These are phyloP conservation scores for Thelonectria olida DNA, from an alignment of 2,329 filamentous ascomycete species.

Conservation along the genomic window DNA sequence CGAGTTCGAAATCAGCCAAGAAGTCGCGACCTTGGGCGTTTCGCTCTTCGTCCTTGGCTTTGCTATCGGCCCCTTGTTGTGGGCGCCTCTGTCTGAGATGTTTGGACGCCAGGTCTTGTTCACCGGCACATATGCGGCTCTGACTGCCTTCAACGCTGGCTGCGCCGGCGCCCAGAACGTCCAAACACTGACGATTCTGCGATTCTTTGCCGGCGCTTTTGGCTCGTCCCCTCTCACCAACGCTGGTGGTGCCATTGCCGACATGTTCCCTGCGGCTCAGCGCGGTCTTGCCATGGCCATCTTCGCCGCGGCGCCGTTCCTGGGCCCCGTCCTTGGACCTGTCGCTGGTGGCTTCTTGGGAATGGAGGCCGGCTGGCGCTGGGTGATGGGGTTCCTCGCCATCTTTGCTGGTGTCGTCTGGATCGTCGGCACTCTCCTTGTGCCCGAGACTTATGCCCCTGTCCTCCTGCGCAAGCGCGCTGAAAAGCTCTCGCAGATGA, in stretches of 20 bases:
- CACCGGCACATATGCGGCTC: background rate
- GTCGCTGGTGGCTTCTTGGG: conserved; percentile 10
- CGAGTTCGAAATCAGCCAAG: background rate
- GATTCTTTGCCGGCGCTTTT: conserved; percentile 8
- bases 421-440: conserved; percentile 4
- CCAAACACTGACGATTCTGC: background rate
- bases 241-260: conserved; percentile 11
- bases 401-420: conserved; percentile 8
- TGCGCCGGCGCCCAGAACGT: conserved; percentile 1
- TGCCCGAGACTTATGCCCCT: conserved; percentile 11
- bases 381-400: conserved; percentile 14
- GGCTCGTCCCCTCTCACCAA: conserved; percentile 13
- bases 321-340: conserved; percentile 5
- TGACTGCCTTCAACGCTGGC: conserved; percentile 9
- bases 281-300: conserved; percentile 12
- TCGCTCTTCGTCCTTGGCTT: conserved; percentile 14
- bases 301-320: conserved; percentile 9
- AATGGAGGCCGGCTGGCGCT: conserved; percentile 8
- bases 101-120: conserved; percentile 13
- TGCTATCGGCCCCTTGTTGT: conserved; percentile 2
- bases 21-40: conserved; percentile 9
- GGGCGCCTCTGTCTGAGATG: conserved; percentile 7
- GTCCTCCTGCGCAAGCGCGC: conserved; percentile 5
- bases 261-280: conserved; percentile 7
- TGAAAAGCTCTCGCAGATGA: conserved; percentile 2